Percentiles rank a stretch among this genome's conserved stretches.
Conservation (phyloP, 306 rosid genomes). For the Macrotyloma uniflorum region DNA sequence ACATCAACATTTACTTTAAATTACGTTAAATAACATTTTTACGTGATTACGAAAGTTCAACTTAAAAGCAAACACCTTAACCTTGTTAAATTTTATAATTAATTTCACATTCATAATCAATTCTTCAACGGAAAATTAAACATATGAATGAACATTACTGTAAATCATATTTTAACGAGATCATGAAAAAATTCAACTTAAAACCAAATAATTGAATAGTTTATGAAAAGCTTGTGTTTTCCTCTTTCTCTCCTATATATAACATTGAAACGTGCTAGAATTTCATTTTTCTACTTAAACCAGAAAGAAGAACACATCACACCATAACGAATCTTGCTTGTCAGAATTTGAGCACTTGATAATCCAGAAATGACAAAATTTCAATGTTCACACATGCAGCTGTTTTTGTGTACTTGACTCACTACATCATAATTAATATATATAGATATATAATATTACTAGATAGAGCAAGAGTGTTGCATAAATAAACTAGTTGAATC, state of each 20-base stretch:
- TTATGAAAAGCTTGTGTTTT: background rate
- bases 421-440: background rate
- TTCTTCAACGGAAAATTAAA: too few species aligned
- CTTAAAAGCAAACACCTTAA: too few species aligned
- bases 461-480: background rate
- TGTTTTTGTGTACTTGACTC: background rate
- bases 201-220: background rate
- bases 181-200: too few species aligned
- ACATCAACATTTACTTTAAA: too few species aligned
- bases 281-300: background rate
- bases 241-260: background rate
- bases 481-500: conserved; percentile 38
- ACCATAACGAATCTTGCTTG: too few species aligned
- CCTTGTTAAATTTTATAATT: too few species aligned
- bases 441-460: background rate
- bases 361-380: background rate
- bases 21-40: too few species aligned
- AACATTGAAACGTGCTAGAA: background rate
- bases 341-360: background rate
- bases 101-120: too few species aligned
- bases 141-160: too few species aligned
- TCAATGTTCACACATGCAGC: background rate
- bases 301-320: background rate
- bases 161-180: too few species aligned
- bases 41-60: too few species aligned